Percentiles rank a stretch among this genome's conserved stretches.
phyloP scores from a whole-genome alignment of 148 eudicot species.

The Rhododendron simsii region DNA sequence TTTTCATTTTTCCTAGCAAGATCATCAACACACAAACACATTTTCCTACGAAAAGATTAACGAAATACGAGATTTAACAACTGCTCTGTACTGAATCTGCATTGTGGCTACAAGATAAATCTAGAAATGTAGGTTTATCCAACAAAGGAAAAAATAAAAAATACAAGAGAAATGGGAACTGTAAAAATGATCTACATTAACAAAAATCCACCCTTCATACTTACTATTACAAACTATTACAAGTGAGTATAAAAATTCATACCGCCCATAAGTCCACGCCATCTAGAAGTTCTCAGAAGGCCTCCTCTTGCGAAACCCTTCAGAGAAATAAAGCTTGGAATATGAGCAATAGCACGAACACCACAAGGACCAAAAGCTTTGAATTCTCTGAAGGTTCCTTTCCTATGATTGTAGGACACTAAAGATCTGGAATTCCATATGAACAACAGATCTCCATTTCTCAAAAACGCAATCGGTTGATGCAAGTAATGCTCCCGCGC shows the following conservation, averaged over 20 bases:
- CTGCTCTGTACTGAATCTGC: neutral
- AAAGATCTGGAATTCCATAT: slow-evolving; percentile 8
- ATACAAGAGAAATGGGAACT: neutral
- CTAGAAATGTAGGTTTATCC: neutral
- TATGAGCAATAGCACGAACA: slow-evolving; percentile 6
- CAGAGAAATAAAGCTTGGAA: slow-evolving; percentile 31
- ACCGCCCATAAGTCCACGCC: neutral
- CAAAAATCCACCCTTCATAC: neutral
- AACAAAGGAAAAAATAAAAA: neutral
- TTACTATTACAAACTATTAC: neutral
- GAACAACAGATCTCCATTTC: slow-evolving; percentile 31
- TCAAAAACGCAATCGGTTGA: slow-evolving; percentile 18
- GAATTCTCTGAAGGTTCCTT: slow-evolving; percentile 24
- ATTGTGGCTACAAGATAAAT: neutral
- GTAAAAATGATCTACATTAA: neutral
- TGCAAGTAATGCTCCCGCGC: slow-evolving; percentile 7
- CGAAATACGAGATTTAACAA: neutral
- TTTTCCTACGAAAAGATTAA: neutral
- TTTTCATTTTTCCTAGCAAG: neutral
- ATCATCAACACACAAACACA: too few relatives aligned
- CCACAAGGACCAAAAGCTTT: neutral
- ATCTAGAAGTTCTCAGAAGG: slow-evolving; percentile 4
- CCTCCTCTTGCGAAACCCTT: slow-evolving; percentile 14
- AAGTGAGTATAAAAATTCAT: too few relatives aligned
- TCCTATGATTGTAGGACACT: slow-evolving; percentile 20